phyloP scores from a whole-genome alignment of 176 grass and related monocot genomes.

The Cocos nucifera region DNA sequence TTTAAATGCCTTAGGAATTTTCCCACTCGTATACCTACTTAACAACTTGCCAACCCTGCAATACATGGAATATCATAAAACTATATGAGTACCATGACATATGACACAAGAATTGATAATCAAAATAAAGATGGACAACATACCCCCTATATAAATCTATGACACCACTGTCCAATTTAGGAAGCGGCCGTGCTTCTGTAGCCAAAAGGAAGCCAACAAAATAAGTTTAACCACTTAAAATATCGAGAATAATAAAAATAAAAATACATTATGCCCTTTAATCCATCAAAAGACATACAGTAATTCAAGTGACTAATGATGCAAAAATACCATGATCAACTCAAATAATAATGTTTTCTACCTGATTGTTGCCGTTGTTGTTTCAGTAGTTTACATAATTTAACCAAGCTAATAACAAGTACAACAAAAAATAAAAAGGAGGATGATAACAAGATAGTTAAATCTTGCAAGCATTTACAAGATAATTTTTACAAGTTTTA shows the following conservation, averaged over 20 bases:
- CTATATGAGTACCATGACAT: neutral
- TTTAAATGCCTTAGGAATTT: constrained; percentile 79
- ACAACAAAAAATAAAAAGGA: too few species aligned
- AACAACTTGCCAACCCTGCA: constrained; percentile 71
- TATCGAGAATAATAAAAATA: neutral
- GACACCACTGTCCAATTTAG: constrained; percentile 45
- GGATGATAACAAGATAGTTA: too few species aligned
- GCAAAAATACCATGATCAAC: too few species aligned
- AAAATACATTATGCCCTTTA: too few species aligned
- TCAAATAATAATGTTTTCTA: too few species aligned
- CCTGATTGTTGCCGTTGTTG: too few species aligned
- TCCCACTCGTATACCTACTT: constrained; percentile 75
- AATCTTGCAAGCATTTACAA: too few species aligned
- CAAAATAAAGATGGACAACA: neutral
- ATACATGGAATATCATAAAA: neutral
- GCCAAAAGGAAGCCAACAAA: neutral
- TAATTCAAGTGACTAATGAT: too few species aligned
- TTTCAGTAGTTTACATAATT: too few species aligned
- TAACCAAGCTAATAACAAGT: too few species aligned
- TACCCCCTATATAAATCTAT: constrained; percentile 72
- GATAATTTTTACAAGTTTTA: too few species aligned
- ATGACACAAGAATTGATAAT: neutral
- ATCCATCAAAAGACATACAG: too few species aligned
- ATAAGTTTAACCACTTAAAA: neutral
- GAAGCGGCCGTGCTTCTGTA: constrained; percentile 46